phyloP scores from a whole-genome alignment of 1,139 yeast species.

The Taphrina betulina region DNA sequence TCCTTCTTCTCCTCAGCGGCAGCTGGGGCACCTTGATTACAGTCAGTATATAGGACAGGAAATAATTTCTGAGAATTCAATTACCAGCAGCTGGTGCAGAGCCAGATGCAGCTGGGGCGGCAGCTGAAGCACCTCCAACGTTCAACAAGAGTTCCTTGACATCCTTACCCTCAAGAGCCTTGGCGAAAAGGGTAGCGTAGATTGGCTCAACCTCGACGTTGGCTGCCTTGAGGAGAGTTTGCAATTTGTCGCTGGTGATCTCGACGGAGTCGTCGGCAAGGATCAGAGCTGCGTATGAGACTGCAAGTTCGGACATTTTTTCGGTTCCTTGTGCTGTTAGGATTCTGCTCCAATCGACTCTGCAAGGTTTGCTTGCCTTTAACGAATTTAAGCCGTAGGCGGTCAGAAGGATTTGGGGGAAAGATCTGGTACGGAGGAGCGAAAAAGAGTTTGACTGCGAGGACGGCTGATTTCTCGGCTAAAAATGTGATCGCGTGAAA shows the following conservation, averaged over 20 bases:
- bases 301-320: conserved; percentile 29
- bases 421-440: not conserved
- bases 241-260: conserved; percentile 69
- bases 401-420: conserved; percentile 14
- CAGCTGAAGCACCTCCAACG: conserved; percentile 70
- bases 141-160: conserved; percentile 85
- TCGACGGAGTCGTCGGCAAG: conserved; percentile 35
- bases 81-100: conserved; percentile 46
- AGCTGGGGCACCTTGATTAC: conserved; percentile 51
- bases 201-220: conserved; percentile 79
- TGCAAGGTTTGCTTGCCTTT: too few relatives aligned
- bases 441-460: conserved; percentile 2
- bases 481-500: too few relatives aligned
- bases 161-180: conserved; percentile 96
- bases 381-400: too few relatives aligned
- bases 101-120: conserved; percentile 58
- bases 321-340: too few relatives aligned
- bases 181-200: conserved; percentile 90
- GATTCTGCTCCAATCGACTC: too few relatives aligned
- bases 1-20: conserved; percentile 51
- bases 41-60: too few relatives aligned
- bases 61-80: too few relatives aligned
- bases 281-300: conserved; percentile 35
- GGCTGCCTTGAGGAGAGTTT: conserved; percentile 82
- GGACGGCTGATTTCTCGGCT: too few relatives aligned